A percentile compares a stretch with the other conserved stretches of the same genome.
Conservation (phyloP, 75 land plant species). For the Cryptomeria japonica region DNA sequence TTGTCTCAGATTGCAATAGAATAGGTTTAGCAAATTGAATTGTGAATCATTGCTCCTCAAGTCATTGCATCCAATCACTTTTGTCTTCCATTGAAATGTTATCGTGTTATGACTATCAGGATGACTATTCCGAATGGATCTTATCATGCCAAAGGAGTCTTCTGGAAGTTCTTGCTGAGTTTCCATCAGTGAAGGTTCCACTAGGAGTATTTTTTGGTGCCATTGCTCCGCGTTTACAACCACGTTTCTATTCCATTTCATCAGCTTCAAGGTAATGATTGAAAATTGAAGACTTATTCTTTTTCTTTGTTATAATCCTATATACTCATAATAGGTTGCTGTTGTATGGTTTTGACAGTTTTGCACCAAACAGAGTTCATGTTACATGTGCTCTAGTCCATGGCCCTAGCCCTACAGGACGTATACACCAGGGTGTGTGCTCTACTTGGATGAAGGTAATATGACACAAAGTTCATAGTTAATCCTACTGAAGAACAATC, state of each 20-base stretch:
- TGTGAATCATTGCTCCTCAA: neutral
- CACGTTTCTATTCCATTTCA: conserved; percentile 53
- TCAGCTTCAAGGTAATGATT: conserved; percentile 37
- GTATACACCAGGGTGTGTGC: conserved; percentile 46
- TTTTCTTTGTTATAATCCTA: neutral
- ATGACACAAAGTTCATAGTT: neutral
- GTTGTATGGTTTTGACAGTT: conserved; percentile 12
- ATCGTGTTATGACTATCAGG: conserved; percentile 19
- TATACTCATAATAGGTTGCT: neutral
- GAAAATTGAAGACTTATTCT: neutral
- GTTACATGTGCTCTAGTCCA: conserved; percentile 46
- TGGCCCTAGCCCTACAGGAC: conserved; percentile 46
- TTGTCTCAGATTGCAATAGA: neutral
- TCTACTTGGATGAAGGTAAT: conserved; percentile 57
- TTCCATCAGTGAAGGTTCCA: conserved; percentile 42
- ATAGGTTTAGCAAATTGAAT: neutral
- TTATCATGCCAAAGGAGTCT: conserved; percentile 36
- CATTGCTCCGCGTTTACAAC: conserved; percentile 43
- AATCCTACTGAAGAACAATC: neutral
- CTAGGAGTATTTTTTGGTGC: conserved; percentile 49
- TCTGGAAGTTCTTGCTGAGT: conserved; percentile 40
- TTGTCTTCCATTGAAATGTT: neutral
- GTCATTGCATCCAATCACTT: neutral
- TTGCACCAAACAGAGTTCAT: conserved; percentile 33
- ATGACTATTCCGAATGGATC: conserved; percentile 36